Base-by-base conservation (phyloP, 495 filamentous ascomycete species). In the Aspergillus heteromorphus region DNA sequence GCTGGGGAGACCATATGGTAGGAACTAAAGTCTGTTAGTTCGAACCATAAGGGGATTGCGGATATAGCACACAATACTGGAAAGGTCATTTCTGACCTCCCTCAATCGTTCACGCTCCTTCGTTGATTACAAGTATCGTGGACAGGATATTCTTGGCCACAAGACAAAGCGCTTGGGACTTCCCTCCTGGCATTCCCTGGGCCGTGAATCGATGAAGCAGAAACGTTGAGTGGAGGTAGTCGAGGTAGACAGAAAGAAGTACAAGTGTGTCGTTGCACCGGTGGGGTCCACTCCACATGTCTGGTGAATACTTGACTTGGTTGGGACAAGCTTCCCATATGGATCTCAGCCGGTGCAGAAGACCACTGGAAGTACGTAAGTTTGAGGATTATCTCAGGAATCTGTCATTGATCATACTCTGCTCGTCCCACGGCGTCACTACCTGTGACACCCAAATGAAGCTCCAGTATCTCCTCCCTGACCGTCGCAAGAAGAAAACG, bases 381-480 rank as follows among this genome's bases (percentile, higher is more conserved):
- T 27, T 18, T 6, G 13, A 7, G 4, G n/a, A 17, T n/a, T n/a
- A n/a, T 2, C 17, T 1, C 20, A 4, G 11, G 10, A 19, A 10
- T 23, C 10, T 2, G 6, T 3, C 10, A 19, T 3, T 21, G 18
- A 30, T n/a, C 53, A 40, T 50, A 56, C 53, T 43, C 18, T 18
- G 53, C 31, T 50, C 20, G 36, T 30, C 6, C 25, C 9, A 21
- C 45, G 3, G 42, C 18, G 29, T 50, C 36, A 27, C 6, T 19
- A 6, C 19, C 21, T 4, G 41, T 42, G 9, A 50, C 47, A 0
- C 74, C 69, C 4, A 81, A 56, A 25, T 77, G 72, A 20, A 80
- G 69, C 43, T 78, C 68, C 13, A 83, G 65, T 21, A 83, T 73
- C 30, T 80, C 76, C 51, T 82, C 79, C 2, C 70, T 60, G 2